Conservation (phyloP, 2,329 filamentous ascomycete genomes). For the Orbilia brochopaga region DNA sequence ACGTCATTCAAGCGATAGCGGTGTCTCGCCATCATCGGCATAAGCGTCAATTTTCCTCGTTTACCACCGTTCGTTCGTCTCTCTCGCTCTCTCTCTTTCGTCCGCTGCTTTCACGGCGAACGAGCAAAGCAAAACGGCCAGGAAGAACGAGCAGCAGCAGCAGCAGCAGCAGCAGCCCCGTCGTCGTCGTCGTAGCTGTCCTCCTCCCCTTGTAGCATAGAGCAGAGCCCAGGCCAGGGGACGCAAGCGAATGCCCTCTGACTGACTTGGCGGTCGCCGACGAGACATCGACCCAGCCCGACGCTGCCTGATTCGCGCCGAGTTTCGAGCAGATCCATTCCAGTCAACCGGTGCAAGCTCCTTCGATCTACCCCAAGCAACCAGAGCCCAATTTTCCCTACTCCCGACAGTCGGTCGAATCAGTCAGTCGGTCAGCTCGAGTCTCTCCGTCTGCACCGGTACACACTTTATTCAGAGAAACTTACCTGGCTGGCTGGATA, state of each 20-base stretch:
- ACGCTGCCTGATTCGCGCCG: slow-evolving; percentile 32
- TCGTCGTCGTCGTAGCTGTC: no score
- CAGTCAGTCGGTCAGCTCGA: not conserved
- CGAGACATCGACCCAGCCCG: slow-evolving; percentile 11
- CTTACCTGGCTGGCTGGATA: no score
- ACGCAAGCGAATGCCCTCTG: not conserved
- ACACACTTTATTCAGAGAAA: no score
- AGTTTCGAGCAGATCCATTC: slow-evolving; percentile 39
- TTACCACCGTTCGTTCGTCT: no score
- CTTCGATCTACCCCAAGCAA: slow-evolving; percentile 29
- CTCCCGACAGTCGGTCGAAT: not conserved
- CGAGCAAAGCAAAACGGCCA: not conserved
- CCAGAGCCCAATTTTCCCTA: slow-evolving; percentile 16
- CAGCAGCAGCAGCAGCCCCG: no score
- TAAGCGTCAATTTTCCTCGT: slow-evolving; percentile 16
- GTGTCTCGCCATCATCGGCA: slow-evolving; percentile 26
- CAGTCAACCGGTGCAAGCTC: slow-evolving; percentile 8
- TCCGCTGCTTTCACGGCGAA: not conserved
- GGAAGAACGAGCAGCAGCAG: no score
- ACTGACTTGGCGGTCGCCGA: not conserved
- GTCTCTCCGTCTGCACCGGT: slow-evolving; percentile 55
- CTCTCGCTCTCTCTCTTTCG: slow-evolving; percentile 13
- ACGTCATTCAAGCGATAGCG: slow-evolving; percentile 46
- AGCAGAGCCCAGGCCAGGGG: slow-evolving; percentile 4
- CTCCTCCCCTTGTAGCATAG: no score